These are phyloP conservation scores for Periconia macrospinosa DNA, from an alignment of 2,329 filamentous ascomycete species.

Conservation along the genomic window DNA sequence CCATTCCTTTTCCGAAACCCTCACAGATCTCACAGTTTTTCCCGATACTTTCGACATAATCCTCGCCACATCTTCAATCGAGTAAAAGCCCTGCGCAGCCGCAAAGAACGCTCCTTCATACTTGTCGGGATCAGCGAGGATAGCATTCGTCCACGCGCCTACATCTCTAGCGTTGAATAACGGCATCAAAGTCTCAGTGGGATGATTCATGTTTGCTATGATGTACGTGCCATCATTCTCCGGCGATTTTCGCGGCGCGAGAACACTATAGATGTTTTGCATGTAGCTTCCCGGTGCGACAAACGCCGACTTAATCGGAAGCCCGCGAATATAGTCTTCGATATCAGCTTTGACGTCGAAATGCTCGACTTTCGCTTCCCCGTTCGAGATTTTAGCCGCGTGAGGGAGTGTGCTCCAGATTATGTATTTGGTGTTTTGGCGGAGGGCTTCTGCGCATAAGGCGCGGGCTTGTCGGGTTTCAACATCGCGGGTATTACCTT, in stretches of 20 bases:
- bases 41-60: slow-evolving; percentile 47
- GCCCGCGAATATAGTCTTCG: slow-evolving; percentile 56
- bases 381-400: slow-evolving; percentile 30
- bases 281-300: slow-evolving; percentile 60
- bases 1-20: slow-evolving; percentile 30
- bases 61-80: slow-evolving; percentile 43
- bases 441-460: slow-evolving; percentile 36
- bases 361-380: slow-evolving; percentile 44
- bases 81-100: slow-evolving; percentile 47
- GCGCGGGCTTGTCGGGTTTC: slow-evolving; percentile 30
- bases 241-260: slow-evolving; percentile 16
- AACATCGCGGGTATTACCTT: slow-evolving; percentile 20
- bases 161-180: slow-evolving; percentile 52
- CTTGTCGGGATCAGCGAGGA: slow-evolving; percentile 48
- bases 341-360: slow-evolving; percentile 62
- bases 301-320: slow-evolving; percentile 56
- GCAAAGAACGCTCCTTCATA: slow-evolving; percentile 50
- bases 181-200: slow-evolving; percentile 37
- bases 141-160: slow-evolving; percentile 47
- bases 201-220: slow-evolving; percentile 14
- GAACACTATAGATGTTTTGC: slow-evolving; percentile 48
- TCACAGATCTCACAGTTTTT: slow-evolving; percentile 32
- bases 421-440: slow-evolving; percentile 39
- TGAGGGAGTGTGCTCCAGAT: slow-evolving; percentile 42
- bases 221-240: slow-evolving; percentile 29